Conservation (phyloP, 176 grass and related monocot genomes). For the Elaeis guineensis region DNA sequence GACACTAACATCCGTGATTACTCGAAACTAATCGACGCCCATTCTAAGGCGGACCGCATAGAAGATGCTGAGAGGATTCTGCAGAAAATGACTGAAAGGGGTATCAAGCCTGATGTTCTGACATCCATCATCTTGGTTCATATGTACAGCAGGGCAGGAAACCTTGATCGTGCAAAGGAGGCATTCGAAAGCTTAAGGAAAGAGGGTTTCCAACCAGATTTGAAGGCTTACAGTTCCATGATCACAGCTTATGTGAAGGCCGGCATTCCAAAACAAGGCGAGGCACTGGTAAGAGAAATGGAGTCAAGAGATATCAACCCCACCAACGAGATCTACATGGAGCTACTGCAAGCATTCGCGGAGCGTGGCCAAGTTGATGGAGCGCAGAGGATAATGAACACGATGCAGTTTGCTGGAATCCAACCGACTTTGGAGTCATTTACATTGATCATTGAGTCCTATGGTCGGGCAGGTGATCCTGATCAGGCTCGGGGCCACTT, state of each 20-base stretch:
- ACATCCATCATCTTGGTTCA: slow-evolving; percentile 54
- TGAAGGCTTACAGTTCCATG: slow-evolving; percentile 53
- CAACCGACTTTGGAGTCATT: slow-evolving; percentile 34
- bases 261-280: slow-evolving; percentile 38
- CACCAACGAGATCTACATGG: slow-evolving; percentile 41
- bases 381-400: slow-evolving; percentile 2
- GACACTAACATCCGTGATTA: slow-evolving; percentile 58
- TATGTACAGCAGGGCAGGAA: slow-evolving; percentile 66
- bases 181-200: slow-evolving; percentile 43
- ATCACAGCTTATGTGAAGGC: slow-evolving; percentile 50
- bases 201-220: slow-evolving; percentile 51
- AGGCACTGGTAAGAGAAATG: slow-evolving; percentile 32
- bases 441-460: slow-evolving; percentile 39
- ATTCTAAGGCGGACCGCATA: slow-evolving; percentile 44
- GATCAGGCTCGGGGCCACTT: slow-evolving; percentile 22
- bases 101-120: slow-evolving; percentile 51
- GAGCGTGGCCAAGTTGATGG: slow-evolving; percentile 20
- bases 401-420: slow-evolving; percentile 25
- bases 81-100: slow-evolving; percentile 57
- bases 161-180: slow-evolving; percentile 50
- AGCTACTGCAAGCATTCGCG: slow-evolving; percentile 41
- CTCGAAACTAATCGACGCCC: slow-evolving; percentile 67
- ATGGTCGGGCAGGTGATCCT: slow-evolving; percentile 24
- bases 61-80: slow-evolving; percentile 64
- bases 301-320: slow-evolving; percentile 17